A percentile compares a stretch with the other conserved stretches of the same genome.
phyloP scores from a whole-genome alignment of 345 rosid genomes.

The Citrus reticulata region DNA sequence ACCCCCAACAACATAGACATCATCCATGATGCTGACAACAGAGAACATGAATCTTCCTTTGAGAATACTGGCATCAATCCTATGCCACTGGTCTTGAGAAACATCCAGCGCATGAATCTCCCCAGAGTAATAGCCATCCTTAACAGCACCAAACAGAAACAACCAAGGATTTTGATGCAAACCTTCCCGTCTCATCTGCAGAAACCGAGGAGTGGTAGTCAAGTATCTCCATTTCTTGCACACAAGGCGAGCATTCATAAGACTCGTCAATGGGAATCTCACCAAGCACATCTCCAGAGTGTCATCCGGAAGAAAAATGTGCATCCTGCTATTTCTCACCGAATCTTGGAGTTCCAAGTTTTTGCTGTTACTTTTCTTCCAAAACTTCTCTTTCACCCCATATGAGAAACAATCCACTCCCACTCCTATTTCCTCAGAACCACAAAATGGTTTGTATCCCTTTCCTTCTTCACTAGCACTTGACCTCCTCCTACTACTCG shows the following conservation, averaged over 20 bases:
- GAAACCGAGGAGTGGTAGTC: constrained; percentile 64
- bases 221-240: constrained; percentile 90
- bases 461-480: constrained; percentile 80
- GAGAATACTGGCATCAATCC: constrained; percentile 55
- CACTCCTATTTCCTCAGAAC: constrained; percentile 60
- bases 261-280: constrained; percentile 75
- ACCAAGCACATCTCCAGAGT: constrained; percentile 87
- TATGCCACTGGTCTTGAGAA: constrained; percentile 75
- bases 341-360: constrained; percentile 40
- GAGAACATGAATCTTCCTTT: constrained; percentile 89
- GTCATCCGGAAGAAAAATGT: constrained; percentile 82
- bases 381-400: constrained; percentile 77
- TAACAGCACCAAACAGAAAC: constrained; percentile 81
- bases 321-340: constrained; percentile 43
- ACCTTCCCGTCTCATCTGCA: constrained; percentile 72
- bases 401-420: constrained; percentile 86
- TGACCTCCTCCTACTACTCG: constrained; percentile 65
- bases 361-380: constrained; percentile 66
- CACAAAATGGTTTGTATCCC: constrained; percentile 53
- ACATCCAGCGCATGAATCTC: constrained; percentile 80
- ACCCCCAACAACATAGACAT: constrained; percentile 80
- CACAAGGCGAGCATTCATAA: constrained; percentile 87
- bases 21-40: constrained; percentile 66
- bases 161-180: constrained; percentile 78
- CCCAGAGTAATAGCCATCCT: constrained; percentile 76